These are phyloP conservation scores for Lathyrus sativus DNA, from an alignment of 306 rosid genomes.

Conservation along the genomic window DNA sequence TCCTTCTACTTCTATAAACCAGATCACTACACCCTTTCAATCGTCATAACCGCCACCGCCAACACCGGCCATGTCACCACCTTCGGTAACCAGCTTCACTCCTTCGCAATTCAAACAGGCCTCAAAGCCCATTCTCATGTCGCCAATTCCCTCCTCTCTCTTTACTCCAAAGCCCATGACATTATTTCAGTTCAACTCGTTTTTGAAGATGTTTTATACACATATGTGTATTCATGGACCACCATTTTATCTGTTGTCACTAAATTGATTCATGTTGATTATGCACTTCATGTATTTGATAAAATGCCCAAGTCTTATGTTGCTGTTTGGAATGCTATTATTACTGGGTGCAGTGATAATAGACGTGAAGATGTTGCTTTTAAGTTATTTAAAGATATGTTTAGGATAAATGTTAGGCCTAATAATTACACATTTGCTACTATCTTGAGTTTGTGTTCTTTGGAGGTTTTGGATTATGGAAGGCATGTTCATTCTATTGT, in stretches of 20 bases:
- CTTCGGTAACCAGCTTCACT: too few relatives aligned
- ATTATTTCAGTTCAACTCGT: slow-evolving; percentile 43
- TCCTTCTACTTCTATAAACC: too few relatives aligned
- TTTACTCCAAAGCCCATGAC: slow-evolving; percentile 54
- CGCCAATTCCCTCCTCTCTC: slow-evolving; percentile 64
- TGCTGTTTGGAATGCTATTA: slow-evolving; percentile 71
- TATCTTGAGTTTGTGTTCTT: slow-evolving; percentile 59
- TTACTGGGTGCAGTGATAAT: slow-evolving; percentile 16
- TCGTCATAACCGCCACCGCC: too few relatives aligned
- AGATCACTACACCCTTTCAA: too few relatives aligned
- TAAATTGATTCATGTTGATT: slow-evolving; percentile 45
- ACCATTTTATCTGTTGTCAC: slow-evolving; percentile 57
- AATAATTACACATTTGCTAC: slow-evolving; percentile 64
- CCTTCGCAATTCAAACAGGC: too few relatives aligned
- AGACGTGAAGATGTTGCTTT: slow-evolving; percentile 47
- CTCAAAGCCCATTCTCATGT: slow-evolving; percentile 51
- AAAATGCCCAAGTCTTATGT: slow-evolving; percentile 53
- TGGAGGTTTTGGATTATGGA: slow-evolving; percentile 58
- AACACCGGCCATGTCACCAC: too few relatives aligned
- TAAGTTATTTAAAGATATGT: slow-evolving; percentile 57
- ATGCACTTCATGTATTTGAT: slow-evolving; percentile 57
- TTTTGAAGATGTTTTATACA: slow-evolving; percentile 17
- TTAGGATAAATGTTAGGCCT: slow-evolving; percentile 48
- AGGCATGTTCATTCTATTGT: slow-evolving; percentile 25
- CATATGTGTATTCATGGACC: slow-evolving; percentile 70